A percentile compares a stretch with the other conserved stretches of the same genome.
phyloP scores from a whole-genome alignment of 129 eudicot genomes.

The Tanacetum coccineum region DNA sequence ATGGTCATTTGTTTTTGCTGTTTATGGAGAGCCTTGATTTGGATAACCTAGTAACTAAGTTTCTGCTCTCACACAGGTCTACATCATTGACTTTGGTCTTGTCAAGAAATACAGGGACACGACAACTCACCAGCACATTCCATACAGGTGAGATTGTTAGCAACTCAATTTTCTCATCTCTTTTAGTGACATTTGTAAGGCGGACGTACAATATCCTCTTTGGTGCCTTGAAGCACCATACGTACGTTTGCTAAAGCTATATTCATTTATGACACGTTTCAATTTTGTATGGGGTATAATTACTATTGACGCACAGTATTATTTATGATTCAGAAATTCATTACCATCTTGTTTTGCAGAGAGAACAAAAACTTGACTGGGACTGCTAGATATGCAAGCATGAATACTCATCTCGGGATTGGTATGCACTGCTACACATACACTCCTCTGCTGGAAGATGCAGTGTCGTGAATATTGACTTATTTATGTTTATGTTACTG shows the following conservation, averaged over 20 bases:
- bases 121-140: constrained; percentile 87
- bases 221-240: not conserved
- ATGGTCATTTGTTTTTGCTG: not conserved
- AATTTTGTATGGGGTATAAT: not conserved
- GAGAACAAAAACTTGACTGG: constrained; percentile 96
- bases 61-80: constrained; percentile 49
- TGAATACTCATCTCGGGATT: constrained; percentile 90
- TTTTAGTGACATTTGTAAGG: not conserved
- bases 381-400: constrained; percentile 95
- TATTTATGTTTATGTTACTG: constrained; percentile 17
- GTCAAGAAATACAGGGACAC: constrained; percentile 85
- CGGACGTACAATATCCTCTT: not conserved
- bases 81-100: constrained; percentile 85
- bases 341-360: constrained; percentile 38
- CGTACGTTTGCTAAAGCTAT: not conserved
- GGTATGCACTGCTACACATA: constrained; percentile 40
- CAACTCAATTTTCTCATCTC: not conserved
- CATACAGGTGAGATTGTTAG: constrained; percentile 62
- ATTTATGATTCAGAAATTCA: not conserved
- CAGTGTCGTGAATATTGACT: constrained; percentile 4
- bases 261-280: not conserved
- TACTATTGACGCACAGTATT: not conserved
- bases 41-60: not conserved
- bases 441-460: not conserved
- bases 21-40: constrained; percentile 9